Base-by-base conservation (phyloP, 331 rosid genomes). In the Malus hybrid region DNA sequence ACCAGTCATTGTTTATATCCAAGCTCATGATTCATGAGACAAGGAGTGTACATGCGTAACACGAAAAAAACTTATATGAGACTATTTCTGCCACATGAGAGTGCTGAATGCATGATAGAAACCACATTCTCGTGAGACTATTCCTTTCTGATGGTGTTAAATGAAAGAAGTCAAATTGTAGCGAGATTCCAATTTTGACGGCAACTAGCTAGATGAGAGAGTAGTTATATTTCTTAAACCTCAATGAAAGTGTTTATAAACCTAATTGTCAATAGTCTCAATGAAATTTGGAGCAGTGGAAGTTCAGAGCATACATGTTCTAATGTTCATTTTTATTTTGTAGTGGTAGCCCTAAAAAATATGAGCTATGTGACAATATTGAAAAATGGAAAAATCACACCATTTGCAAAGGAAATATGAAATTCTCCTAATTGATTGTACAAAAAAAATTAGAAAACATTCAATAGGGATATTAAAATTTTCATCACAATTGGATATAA, bases 1-100 rank as follows among this genome's bases (percentile, higher is more conserved):
- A 33, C 77, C 86, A 13, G 83, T 76, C 33, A 67, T 73, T 63
- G 74, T 83, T 42, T 46, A 48, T 76, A 76, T 76, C 76, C 76
- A 28, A 76, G 61, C 60, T 16, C 75, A 39, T 65, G 72, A n/a
- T 32, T 71, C 48, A 22, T 72, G 52, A 31, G 20, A n/a, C 10
- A 55, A 31, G 22, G 48, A 10, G 48, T 42, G 48, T 10, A 42
- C 1, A 5, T 42, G 48, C 48, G 48, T 42, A 10, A 10, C 48
- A 42, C 14, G 5, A 42, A 5, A 42, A 42, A 42, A 42, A 42
- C 48, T 42, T 42, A 10, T 42, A 10, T 10, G 48, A 42, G 48
- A 42, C 14, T 42, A 1, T 42, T 42, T 10, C 5, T 42, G 5
- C 14, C 48, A 42, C 48, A 1, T 42, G 48, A 42, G 14, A 42